These are phyloP conservation scores for Groenewaldozyma auringiensis DNA, from an alignment of 1,139 yeast genomes.

Conservation along the genomic window DNA sequence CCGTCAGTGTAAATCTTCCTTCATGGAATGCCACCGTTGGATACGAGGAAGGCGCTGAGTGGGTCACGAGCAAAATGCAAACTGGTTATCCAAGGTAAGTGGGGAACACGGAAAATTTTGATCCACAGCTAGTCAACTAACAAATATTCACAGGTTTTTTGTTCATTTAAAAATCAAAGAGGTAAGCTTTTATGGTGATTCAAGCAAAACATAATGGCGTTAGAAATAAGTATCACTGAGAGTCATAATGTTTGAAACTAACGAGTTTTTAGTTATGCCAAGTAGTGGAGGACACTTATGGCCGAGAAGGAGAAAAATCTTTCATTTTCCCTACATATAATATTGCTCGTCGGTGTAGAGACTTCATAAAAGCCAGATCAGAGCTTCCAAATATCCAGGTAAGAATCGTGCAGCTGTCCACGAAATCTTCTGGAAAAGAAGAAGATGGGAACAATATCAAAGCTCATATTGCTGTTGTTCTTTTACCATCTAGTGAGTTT, in stretches of 20 bases:
- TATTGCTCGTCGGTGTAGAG: slow-evolving; percentile 80
- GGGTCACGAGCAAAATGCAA: slow-evolving; percentile 74
- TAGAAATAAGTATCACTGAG: not conserved
- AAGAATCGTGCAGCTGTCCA: slow-evolving; percentile 71
- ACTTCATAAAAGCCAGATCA: slow-evolving; percentile 46
- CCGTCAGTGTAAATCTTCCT: slow-evolving; percentile 88
- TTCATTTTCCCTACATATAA: slow-evolving; percentile 71
- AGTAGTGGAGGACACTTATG: slow-evolving; percentile 46
- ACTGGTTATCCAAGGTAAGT: slow-evolving; percentile 69
- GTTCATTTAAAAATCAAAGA: slow-evolving; percentile 66
- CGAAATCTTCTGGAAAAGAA: slow-evolving; percentile 52
- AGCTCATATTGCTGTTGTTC: slow-evolving; percentile 66
- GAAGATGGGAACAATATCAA: slow-evolving; percentile 49
- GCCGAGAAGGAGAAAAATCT: slow-evolving; percentile 64
- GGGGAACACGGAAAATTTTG: not conserved
- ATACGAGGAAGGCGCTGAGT: slow-evolving; percentile 80
- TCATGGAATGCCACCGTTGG: slow-evolving; percentile 92
- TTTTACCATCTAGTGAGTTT: slow-evolving; percentile 53
- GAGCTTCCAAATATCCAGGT: slow-evolving; percentile 34
- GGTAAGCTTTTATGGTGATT: slow-evolving; percentile 32
- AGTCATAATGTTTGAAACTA: not conserved
- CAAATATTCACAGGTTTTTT: slow-evolving; percentile 45
- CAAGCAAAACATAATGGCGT: not conserved
- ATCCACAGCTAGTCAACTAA: slow-evolving; percentile 1
- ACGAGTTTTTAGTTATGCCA: slow-evolving; percentile 16